A percentile compares a stretch with the other conserved stretches of the same genome.
phyloP scores from a whole-genome alignment of 345 rosid genomes.

The Corchorus olitorius region DNA sequence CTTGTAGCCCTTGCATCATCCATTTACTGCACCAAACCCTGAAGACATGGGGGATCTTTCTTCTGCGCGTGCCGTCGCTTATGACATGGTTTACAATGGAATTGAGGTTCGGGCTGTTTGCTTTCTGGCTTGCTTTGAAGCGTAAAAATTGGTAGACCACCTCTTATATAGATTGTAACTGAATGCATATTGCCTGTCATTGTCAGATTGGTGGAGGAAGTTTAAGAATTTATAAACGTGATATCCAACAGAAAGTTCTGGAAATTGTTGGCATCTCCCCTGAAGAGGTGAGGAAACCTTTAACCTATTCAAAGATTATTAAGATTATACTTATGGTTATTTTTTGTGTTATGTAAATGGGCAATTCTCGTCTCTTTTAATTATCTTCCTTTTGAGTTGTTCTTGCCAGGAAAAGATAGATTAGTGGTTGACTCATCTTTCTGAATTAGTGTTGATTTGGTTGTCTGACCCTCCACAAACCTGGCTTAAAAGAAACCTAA shows the following conservation, averaged over 20 bases:
- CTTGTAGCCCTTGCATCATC: slow-evolving; percentile 91
- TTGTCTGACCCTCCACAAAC: background rate
- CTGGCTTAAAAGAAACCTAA: background rate
- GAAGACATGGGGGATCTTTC: slow-evolving; percentile 85
- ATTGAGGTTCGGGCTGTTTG: slow-evolving; percentile 58
- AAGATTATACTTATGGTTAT: slow-evolving; percentile 6
- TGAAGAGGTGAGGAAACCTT: slow-evolving; percentile 53
- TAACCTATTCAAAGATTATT: background rate
- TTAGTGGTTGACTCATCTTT: background rate
- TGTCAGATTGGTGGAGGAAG: slow-evolving; percentile 98
- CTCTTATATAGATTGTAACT: background rate
- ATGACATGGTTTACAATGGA: slow-evolving; percentile 98
- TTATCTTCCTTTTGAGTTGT: background rate
- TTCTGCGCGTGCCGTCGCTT: slow-evolving; percentile 92
- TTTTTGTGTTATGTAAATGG: background rate
- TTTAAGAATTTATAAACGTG: slow-evolving; percentile 90
- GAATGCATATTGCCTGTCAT: slow-evolving; percentile 10
- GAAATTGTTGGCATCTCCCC: slow-evolving; percentile 78
- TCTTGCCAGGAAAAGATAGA: background rate
- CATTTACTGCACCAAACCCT: slow-evolving; percentile 94
- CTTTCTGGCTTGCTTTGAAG: background rate
- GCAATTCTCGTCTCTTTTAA: background rate
- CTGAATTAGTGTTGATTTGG: background rate
- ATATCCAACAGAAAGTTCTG: slow-evolving; percentile 81
- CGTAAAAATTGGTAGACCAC: slow-evolving; percentile 4